Percentiles rank a stretch among this genome's conserved stretches.
Conservation (phyloP, 2,329 filamentous ascomycete species). For the Plenodomus lindquistii region DNA sequence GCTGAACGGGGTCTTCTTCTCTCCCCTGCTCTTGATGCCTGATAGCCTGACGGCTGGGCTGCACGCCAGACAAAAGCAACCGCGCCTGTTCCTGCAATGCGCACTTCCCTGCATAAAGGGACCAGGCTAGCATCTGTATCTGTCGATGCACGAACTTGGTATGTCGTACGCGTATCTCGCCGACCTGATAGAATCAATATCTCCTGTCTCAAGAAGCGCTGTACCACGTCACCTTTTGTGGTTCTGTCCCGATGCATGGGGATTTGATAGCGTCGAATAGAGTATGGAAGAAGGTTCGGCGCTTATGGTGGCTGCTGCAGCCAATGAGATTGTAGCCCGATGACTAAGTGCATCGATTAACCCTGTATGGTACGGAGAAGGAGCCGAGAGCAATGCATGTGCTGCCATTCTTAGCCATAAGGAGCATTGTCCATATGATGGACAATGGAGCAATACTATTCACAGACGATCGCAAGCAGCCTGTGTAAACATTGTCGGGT, state of each 20-base stretch:
- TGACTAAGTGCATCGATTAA: neutral
- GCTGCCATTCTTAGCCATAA: neutral
- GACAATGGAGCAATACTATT: neutral
- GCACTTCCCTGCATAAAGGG: conserved; percentile 3
- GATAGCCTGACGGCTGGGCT: neutral
- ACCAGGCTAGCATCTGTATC: conserved; percentile 2
- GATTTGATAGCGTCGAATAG: neutral
- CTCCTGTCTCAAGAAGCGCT: conserved; percentile 20
- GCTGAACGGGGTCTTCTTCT: neutral
- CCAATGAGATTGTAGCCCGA: conserved; percentile 7
- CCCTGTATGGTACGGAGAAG: neutral
- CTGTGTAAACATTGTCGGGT: too few relatives aligned
- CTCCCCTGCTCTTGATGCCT: neutral
- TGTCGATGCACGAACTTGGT: conserved; percentile 8
- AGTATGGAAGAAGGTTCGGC: conserved; percentile 2
- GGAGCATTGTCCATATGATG: neutral
- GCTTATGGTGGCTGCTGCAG: conserved; percentile 10
- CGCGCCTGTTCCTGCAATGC: conserved; percentile 9
- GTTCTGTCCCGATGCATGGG: neutral
- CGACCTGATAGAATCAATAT: conserved; percentile 4
- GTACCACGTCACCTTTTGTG: conserved; percentile 3
- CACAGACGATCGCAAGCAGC: neutral
- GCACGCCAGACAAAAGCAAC: conserved; percentile 2
- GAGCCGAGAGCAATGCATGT: neutral
- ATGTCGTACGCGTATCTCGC: conserved; percentile 7